phyloP scores from a whole-genome alignment of 2,329 filamentous ascomycete genomes.

The Apiospora rasikravindrae region DNA sequence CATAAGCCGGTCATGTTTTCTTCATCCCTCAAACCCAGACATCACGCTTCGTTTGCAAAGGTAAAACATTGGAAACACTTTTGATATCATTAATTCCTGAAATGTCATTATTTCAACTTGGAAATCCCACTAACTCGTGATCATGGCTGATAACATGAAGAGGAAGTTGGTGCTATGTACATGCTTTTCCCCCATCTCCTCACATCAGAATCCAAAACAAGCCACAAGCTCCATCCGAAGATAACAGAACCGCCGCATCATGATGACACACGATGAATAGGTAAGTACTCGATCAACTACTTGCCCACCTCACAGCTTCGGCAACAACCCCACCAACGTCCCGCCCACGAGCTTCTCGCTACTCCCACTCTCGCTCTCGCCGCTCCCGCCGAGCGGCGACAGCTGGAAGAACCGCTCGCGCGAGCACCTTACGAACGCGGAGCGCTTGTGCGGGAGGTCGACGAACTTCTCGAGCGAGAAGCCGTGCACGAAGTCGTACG shows the following conservation, averaged over 20 bases:
- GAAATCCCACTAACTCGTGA: background rate
- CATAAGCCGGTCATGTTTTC: background rate
- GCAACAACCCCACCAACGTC: conserved; percentile 57
- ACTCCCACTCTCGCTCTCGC: background rate
- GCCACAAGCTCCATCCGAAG: background rate
- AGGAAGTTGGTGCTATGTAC: background rate
- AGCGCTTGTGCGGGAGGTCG: conserved; percentile 74
- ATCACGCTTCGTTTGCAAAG: background rate
- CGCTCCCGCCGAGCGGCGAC: conserved; percentile 57
- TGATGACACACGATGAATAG: background rate
- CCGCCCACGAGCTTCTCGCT: conserved; percentile 62
- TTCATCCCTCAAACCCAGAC: background rate
- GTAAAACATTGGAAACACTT: background rate
- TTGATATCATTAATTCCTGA: background rate
- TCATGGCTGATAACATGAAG: background rate
- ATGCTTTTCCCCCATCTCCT: background rate
- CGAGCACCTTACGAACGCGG: conserved; percentile 68
- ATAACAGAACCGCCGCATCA: background rate
- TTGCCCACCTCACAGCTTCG: conserved; percentile 54
- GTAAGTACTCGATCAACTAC: background rate
- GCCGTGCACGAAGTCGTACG: conserved; percentile 77
- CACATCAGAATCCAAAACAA: background rate
- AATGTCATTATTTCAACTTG: too few relatives aligned
- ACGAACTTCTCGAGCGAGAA: conserved; percentile 75
- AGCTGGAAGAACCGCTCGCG: conserved; percentile 74